Base-by-base conservation (phyloP, 2,329 filamentous ascomycete genomes). In the Fusarium solani-melongenae region DNA sequence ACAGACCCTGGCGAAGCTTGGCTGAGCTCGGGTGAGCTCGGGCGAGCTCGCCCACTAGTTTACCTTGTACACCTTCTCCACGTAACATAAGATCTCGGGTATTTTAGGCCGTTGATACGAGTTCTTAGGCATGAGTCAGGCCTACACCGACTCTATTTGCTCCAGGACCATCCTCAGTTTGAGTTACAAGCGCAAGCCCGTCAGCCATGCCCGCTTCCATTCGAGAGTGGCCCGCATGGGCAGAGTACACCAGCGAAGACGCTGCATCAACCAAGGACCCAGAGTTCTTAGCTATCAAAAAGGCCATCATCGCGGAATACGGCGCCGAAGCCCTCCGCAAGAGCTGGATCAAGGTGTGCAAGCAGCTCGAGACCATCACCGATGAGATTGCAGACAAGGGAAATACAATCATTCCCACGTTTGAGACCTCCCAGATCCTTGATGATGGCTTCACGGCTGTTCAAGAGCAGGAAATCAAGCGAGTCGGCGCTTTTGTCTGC, bases 271-370 rank as follows among this genome's bases (percentile, higher is more conserved):
- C 57, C 11, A 41, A 64, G 22, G 78, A 79, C 34, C 57, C 70
- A 11, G 80, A 79, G 58, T 80, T 78, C 59, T 49, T 76, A 4
- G 65, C 67, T 27, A 62, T 71, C 39, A 85, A 85, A 72, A 77
- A 78, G 59, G 75, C 78, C 1, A 81, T 85, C 20, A 77, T 82
- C 36, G 74, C 76, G 3, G 67, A 82, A 39, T 85, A 83, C 57
- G 83, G 84, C 5, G 76, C 78, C 33, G 80, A 79, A 6, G 77
- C 79, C 1, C 66, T 86, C 11, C 70, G 69, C 7, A 62, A 77
- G 67, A 82, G 82, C 71, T 86, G 84, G 84, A 41, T 84, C 17
- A 78, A 79, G 33, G 80, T 82, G 5, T 85, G 84, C 72, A 72
- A 81, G 14, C 60, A 80, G 3, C 78, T 86, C 1, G 74, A 82